Percentiles rank a stretch among this genome's conserved stretches.
These are phyloP conservation scores for Teratosphaeria epicoccoides DNA, from an alignment of 2,329 filamentous ascomycete species.

Conservation along the genomic window DNA sequence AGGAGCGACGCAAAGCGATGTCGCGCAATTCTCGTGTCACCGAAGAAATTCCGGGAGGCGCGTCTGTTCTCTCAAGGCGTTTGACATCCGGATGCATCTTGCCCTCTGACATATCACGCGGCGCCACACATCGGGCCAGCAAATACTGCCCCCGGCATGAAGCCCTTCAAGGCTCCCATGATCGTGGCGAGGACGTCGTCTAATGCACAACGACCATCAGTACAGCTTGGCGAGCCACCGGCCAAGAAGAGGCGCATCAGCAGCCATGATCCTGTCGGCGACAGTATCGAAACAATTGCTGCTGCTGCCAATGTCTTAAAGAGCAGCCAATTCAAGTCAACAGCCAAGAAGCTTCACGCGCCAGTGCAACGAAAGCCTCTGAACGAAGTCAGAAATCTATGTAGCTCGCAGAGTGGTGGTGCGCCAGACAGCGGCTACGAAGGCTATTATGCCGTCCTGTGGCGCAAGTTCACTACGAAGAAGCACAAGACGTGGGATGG, in stretches of 20 bases:
- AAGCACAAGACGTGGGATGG: slow-evolving; percentile 73
- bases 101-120: background rate
- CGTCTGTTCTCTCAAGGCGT: background rate
- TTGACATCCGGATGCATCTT: background rate
- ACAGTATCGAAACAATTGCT: slow-evolving; percentile 13
- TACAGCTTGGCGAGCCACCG: slow-evolving; percentile 21
- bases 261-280: slow-evolving; percentile 18
- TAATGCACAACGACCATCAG: background rate
- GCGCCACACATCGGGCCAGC: background rate
- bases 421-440: slow-evolving; percentile 16
- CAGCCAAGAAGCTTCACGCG: slow-evolving; percentile 8
- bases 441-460: slow-evolving; percentile 36
- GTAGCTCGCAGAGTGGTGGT: slow-evolving; percentile 7
- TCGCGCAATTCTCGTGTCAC: background rate
- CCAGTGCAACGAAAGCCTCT: slow-evolving; percentile 21
- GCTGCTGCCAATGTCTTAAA: slow-evolving; percentile 24
- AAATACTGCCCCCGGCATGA: slow-evolving; percentile 12
- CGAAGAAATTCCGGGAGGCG: background rate
- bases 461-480: slow-evolving; percentile 58
- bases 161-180: slow-evolving; percentile 22
- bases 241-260: slow-evolving; percentile 33
- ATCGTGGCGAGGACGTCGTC: slow-evolving; percentile 10
- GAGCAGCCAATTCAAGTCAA: slow-evolving; percentile 5
- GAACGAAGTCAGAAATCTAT: slow-evolving; percentile 16
- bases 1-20: background rate